These are phyloP conservation scores for Zelonia costaricensis DNA, from an alignment of 208 protist genomes.

Conservation along the genomic window DNA sequence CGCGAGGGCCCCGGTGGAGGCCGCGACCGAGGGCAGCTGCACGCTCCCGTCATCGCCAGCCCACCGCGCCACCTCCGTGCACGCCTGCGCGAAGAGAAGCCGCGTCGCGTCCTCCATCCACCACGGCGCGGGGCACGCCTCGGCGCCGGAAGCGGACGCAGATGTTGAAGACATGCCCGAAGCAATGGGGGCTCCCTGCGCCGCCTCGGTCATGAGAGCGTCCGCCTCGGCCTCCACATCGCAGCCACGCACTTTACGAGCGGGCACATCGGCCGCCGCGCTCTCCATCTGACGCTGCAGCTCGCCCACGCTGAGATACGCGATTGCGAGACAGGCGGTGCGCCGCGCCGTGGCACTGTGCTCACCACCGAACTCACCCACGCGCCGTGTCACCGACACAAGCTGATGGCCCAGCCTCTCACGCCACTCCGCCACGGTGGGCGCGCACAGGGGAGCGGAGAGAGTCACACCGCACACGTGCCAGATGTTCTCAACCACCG, in stretches of 20 bases:
- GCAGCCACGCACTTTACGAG: not conserved
- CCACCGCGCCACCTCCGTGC: conserved; percentile 74
- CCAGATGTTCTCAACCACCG: conserved; percentile 50
- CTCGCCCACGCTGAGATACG: conserved; percentile 19
- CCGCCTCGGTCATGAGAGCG: conserved; percentile 1
- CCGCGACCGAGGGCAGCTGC: conserved; percentile 92
- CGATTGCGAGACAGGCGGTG: conserved; percentile 20
- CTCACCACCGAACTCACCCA: conserved; percentile 7
- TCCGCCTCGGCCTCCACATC: conserved; percentile 2
- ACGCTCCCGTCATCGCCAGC: not conserved
- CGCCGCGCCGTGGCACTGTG: conserved; percentile 1
- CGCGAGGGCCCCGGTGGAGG: conserved; percentile 92
- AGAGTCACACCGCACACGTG: conserved; percentile 32
- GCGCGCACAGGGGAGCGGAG: conserved; percentile 6
- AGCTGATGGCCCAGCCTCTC: conserved; percentile 10
- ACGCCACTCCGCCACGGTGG: conserved; percentile 12
- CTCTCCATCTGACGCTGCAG: conserved; percentile 5
- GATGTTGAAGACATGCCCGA: too few relatives aligned
- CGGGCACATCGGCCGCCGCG: too few relatives aligned
- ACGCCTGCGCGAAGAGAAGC: conserved; percentile 13
- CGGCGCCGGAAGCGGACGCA: too few relatives aligned
- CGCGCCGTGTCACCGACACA: conserved; percentile 4
- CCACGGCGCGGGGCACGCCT: not conserved
- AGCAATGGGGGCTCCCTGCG: not conserved
- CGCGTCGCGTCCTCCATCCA: not conserved